A percentile compares a stretch with the other conserved stretches of the same genome.
These are phyloP conservation scores for Porodaedalea pini DNA, from an alignment of 1,284 basidiomycete genomes.

Conservation along the genomic window DNA sequence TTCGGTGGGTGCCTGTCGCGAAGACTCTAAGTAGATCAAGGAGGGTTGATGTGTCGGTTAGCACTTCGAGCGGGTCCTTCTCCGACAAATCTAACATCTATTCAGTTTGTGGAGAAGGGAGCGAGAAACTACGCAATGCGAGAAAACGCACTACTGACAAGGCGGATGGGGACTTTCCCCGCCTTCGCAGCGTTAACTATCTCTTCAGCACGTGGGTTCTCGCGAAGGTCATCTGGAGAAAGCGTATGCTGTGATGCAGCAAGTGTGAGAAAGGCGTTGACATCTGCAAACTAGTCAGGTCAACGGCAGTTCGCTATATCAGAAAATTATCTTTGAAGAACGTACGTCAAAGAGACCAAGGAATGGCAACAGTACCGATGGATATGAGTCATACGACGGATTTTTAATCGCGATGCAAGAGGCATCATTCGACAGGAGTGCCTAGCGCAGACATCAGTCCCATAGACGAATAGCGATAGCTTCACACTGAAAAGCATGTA, in stretches of 20 bases:
- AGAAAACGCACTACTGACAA: conserved; percentile 65
- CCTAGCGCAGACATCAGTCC: conserved; percentile 34
- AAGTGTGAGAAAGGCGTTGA: conserved; percentile 76
- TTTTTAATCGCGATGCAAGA: conserved; percentile 60
- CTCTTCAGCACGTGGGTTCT: conserved; percentile 55
- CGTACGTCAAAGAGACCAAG: conserved; percentile 73
- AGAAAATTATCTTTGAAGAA: conserved; percentile 13
- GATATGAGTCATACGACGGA: conserved; percentile 26
- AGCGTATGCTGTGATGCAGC: conserved; percentile 73
- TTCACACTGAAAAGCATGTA: conserved; percentile 31
- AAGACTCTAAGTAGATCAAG: conserved; percentile 63
- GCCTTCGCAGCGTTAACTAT: conserved; percentile 70
- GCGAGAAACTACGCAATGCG: no score
- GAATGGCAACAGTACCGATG: conserved; percentile 35
- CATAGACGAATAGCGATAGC: not conserved
- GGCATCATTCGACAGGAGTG: conserved; percentile 57
- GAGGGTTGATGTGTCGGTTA: conserved; percentile 60
- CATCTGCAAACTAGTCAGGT: conserved; percentile 62
- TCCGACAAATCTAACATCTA: conserved; percentile 64
- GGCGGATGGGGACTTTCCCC: conserved; percentile 64
- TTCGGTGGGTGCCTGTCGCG: conserved; percentile 65
- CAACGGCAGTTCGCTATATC: not conserved
- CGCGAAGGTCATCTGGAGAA: conserved; percentile 51
- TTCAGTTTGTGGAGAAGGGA: not conserved
- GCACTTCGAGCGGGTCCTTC: conserved; percentile 68